Base-by-base conservation (phyloP, 2,329 filamentous ascomycete species). In the Thielaviopsis punctulata region DNA sequence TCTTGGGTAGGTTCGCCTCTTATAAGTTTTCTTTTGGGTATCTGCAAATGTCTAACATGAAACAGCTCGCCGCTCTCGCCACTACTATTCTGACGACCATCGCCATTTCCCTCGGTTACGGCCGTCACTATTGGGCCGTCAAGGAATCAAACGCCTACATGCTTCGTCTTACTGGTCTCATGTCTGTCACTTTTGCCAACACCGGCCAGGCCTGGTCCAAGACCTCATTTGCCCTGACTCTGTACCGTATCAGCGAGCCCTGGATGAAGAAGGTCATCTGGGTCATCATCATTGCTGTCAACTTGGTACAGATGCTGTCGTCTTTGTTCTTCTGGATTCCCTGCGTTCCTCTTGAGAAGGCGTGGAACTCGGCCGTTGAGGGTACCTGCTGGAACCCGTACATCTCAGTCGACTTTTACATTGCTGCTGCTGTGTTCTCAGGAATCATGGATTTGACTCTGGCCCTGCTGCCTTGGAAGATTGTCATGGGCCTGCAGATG, bases 401-500 rank as follows among this genome's bases (percentile, higher is more conserved):
- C 19, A 46, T 44, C 13, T 47, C 47, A 23, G 52, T 57, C 22
- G 45, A 50, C 4, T 24, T 54, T 9, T 51, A 55, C 36, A 39
- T 55, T 21, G 43, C 36, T 10, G 36, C 36, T 9, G 22, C 39
- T 41, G 51, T 55, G 4, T 60, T 56, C 25, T 59, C 57, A 12
- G 58, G 55, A 5, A 47, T 53, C 5, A 52, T 59, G 45, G 59
- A 60, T 39, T 52, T 60, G 44, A 41, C 50, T 1, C 51, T 60
- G 19, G 59, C 57, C 12, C 51, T 61, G 15, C 49, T 60, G 5
- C 59, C 61, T 4, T 61, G 60, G 58, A 57, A 58, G 24, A 56
- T 62, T 12, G 45, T 62, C 25, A 58, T 59, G 59, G 57, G 57
- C 2, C 52, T 62, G 2, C 57, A 60, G 24, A 62, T 63, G 59